Evolutionary conservation across 129 eudicot genomes (phyloP), one percentile per base, ranked within the genome.

Genomic region (Chrysanthemum seticuspe): DNA sequence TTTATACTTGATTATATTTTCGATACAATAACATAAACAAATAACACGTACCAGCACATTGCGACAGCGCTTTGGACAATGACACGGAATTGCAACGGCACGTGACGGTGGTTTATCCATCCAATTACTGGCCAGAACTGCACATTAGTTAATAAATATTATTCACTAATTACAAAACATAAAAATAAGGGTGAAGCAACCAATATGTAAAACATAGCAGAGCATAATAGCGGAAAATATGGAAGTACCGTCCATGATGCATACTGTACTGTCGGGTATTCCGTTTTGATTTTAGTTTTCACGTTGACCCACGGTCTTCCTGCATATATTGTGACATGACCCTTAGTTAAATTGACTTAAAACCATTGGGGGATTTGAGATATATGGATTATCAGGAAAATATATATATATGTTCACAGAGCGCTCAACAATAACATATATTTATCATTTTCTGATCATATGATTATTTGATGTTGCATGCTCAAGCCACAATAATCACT

Each of bases 41-140:
- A 50, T 14, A 34, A 57, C 29, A 18, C 72, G 2, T 90, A 94
- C 99, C 99, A 94, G 85, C 80, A 86, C 82, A 86, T 86, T 23
- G 96, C 99, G 2, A 94, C 85, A 54, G 80, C 61, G 75, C 99
- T 94, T 65, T 90, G 96, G 80, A 90, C 77, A 65, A 94, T 76
- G 70, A 94, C 99, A 16, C 99, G 97, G 74, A 94, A 82, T 78
- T 94, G 99, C 70, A 90, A 70, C 0, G 99, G 99, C 76, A 94
- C 89, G 61, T 86, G 87, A 71, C 85, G 97, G 83, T 94, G 89
- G 73, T 86, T 94, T 54, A 94, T 77, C 99, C 99, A 94, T 69
- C 97, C 99, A 48, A 94, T 78, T 21, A 85, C 91, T 1, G 99
- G 99, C 94, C 99, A 90, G 50, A 94, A 90, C 99, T 94, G 94